Conservation (phyloP, 306 rosid species). For the Aeschynomene evenia region DNA sequence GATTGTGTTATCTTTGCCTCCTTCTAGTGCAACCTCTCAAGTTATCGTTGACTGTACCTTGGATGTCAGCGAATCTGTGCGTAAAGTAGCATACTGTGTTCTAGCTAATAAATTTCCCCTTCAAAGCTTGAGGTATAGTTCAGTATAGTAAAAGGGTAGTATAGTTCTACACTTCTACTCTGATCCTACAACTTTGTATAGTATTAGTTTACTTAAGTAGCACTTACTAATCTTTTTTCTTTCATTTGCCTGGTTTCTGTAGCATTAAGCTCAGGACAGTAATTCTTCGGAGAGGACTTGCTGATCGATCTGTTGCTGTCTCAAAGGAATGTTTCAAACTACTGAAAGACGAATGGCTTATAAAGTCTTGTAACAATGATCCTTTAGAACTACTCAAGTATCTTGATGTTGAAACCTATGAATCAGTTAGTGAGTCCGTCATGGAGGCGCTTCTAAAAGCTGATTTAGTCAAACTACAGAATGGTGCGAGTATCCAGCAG, state of each 20-base stretch:
- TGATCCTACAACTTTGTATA: neutral
- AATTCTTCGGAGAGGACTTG: conserved; percentile 90
- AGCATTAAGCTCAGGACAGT: conserved; percentile 85
- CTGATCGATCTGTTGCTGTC: conserved; percentile 80
- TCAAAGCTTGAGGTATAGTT: conserved; percentile 89
- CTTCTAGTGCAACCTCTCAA: conserved; percentile 76
- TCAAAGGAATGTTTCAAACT: conserved; percentile 84
- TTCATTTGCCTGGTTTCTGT: conserved; percentile 21
- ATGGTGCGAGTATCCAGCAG: conserved; percentile 60
- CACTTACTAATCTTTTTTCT: neutral
- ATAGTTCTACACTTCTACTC: conserved; percentile 19
- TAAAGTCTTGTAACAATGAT: conserved; percentile 66
- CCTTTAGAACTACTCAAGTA: conserved; percentile 75
- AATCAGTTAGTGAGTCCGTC: conserved; percentile 80
- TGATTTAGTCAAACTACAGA: conserved; percentile 54
- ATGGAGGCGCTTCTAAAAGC: conserved; percentile 68
- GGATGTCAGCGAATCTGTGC: conserved; percentile 90
- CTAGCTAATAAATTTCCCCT: conserved; percentile 92
- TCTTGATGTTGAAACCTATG: conserved; percentile 98
- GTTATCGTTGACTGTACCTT: conserved; percentile 79
- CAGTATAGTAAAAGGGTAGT: neutral
- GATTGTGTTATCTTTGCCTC: conserved; percentile 82
- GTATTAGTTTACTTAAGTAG: neutral
- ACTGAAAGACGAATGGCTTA: conserved; percentile 91
- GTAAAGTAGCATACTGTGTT: conserved; percentile 81